phyloP scores from a whole-genome alignment of 139 green algal genomes.

The Picochlorum sp. region DNA sequence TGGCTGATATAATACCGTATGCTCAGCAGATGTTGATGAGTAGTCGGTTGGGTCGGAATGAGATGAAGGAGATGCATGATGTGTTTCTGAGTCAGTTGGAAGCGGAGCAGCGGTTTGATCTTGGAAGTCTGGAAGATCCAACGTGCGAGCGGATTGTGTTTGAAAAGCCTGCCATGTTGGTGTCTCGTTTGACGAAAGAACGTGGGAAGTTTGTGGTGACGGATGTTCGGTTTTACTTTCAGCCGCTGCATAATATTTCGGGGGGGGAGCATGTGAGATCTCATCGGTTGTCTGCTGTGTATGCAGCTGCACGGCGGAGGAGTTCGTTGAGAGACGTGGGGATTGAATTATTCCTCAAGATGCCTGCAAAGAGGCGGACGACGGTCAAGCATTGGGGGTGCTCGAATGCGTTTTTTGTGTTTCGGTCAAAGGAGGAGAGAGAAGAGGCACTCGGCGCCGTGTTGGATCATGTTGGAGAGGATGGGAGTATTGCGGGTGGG shows the following conservation, averaged over 20 bases:
- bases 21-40: conserved; percentile 54
- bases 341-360: conserved; percentile 46
- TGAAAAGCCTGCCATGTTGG: conserved; percentile 29
- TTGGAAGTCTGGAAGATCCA: conserved; percentile 40
- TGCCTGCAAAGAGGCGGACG: not conserved
- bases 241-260: conserved; percentile 70
- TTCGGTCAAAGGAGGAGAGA: conserved; percentile 43
- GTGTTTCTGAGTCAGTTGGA: conserved; percentile 32
- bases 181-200: conserved; percentile 46
- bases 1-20: conserved; percentile 53
- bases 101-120: conserved; percentile 57
- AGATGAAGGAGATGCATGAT: conserved; percentile 42
- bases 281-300: conserved; percentile 60
- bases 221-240: conserved; percentile 71
- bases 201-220: conserved; percentile 66
- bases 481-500: conserved; percentile 18
- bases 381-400: conserved; percentile 48
- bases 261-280: conserved; percentile 47
- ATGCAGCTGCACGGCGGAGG: conserved; percentile 60
- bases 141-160: conserved; percentile 50
- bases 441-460: conserved; percentile 36
- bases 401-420: conserved; percentile 68
- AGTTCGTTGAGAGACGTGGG: conserved; percentile 49
- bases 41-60: conserved; percentile 37
- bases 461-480: conserved; percentile 33